phyloP scores from a whole-genome alignment of 1,284 basidiomycete genomes.

The Trichosporon sp. region DNA sequence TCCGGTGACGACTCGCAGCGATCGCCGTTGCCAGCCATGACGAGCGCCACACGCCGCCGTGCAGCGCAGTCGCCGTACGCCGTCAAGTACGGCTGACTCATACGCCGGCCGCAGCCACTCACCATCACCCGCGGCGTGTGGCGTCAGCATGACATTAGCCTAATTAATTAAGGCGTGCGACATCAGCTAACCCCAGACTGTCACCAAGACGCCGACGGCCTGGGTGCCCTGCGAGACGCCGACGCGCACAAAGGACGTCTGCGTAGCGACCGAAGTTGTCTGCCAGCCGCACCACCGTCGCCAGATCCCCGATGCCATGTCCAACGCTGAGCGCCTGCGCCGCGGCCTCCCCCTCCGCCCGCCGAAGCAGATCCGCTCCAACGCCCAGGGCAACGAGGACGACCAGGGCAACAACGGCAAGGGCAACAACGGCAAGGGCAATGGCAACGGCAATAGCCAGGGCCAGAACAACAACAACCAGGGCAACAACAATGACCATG shows the following conservation, averaged over 20 bases:
- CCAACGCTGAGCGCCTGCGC: constrained; percentile 15
- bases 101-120: too few species aligned
- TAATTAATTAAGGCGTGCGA: too few species aligned
- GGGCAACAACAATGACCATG: background rate
- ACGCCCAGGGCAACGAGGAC: background rate
- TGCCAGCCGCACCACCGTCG: background rate
- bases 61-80: too few species aligned
- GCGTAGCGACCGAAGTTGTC: background rate
- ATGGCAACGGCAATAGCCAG: background rate
- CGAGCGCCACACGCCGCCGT: too few species aligned
- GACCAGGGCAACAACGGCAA: background rate
- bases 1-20: too few species aligned
- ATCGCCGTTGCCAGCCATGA: too few species aligned
- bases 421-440: background rate
- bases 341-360: constrained; percentile 11
- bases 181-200: background rate
- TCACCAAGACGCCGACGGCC: background rate
- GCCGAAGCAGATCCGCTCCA: too few species aligned
- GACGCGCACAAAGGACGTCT: background rate
- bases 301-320: background rate
- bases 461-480: background rate
- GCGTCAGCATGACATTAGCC: too few species aligned
- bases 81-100: too few species aligned
- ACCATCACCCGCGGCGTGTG: too few species aligned
- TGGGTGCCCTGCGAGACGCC: background rate